Conservation (phyloP, 2,329 filamentous ascomycete genomes). For the Botrytis porri region DNA sequence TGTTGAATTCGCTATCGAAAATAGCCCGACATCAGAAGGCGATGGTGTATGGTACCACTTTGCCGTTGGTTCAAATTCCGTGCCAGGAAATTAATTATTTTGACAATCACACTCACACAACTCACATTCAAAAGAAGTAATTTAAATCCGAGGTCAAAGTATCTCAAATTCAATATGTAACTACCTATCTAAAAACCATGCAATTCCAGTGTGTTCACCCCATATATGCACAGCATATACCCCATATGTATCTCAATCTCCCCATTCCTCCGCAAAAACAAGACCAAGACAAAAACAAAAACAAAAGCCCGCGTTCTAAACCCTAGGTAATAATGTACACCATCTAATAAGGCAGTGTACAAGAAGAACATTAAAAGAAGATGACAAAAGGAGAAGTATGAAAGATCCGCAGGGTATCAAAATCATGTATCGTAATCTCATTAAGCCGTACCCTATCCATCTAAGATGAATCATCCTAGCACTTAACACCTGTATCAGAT, state of each 20-base stretch:
- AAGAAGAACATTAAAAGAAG: background rate
- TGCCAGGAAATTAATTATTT: background rate
- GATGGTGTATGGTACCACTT: no score
- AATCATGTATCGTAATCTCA: background rate
- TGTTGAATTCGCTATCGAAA: background rate
- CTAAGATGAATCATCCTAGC: background rate
- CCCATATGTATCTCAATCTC: background rate
- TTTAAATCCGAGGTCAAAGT: background rate
- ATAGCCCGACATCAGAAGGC: no score
- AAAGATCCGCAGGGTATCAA: background rate
- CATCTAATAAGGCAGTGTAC: background rate
- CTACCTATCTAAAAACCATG: background rate
- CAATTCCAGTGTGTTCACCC: background rate
- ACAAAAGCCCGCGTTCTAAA: background rate
- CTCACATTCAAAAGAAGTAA: background rate
- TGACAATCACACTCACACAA: background rate
- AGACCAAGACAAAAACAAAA: background rate
- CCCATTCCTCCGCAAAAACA: background rate
- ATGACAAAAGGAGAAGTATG: background rate
- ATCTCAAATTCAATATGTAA: background rate
- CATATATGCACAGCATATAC: background rate
- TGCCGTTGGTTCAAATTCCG: no score
- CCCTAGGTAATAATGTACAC: background rate
- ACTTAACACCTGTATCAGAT: slow-evolving; percentile 13
- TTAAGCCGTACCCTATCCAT: background rate